Evolutionary conservation across 1,139 yeast species (phyloP).

Genomic region (Taphrina confusa): DNA sequence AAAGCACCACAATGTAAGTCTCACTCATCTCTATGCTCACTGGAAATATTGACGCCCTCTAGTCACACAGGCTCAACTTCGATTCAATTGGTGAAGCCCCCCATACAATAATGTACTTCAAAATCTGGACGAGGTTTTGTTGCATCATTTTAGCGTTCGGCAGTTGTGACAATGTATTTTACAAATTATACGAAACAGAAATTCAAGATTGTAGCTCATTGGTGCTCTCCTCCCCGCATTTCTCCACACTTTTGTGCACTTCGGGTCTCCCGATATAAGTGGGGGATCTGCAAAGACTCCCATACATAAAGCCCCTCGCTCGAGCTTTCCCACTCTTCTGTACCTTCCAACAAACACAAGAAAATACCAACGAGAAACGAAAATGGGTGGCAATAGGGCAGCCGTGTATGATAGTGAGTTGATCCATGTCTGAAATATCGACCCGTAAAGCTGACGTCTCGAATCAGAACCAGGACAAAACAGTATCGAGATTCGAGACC

Average conservation of each 20-base stretch:
- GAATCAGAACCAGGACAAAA: slow-evolving; percentile 19
- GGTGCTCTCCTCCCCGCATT: slow-evolving; percentile 4
- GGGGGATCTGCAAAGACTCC: too few relatives aligned
- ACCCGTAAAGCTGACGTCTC: neutral
- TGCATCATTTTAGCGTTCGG: too few relatives aligned
- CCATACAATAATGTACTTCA: too few relatives aligned
- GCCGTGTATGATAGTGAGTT: slow-evolving; percentile 27
- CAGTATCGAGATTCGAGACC: slow-evolving; percentile 47
- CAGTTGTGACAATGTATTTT: neutral
- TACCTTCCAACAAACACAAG: neutral
- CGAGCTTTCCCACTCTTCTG: neutral
- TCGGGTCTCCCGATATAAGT: slow-evolving; percentile 3
- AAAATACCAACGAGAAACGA: neutral
- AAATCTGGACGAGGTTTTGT: too few relatives aligned
- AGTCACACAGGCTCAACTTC: slow-evolving; percentile 30
- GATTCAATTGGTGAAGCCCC: slow-evolving; percentile 32
- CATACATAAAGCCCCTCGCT: neutral
- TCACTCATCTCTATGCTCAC: neutral
- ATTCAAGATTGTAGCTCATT: neutral
- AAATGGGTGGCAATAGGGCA: slow-evolving; percentile 27
- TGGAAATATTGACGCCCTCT: neutral
- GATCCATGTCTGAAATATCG: neutral
- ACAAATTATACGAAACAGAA: neutral
- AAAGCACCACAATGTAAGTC: slow-evolving; percentile 64
- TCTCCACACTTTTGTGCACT: slow-evolving; percentile 10